These are phyloP conservation scores for Peniophora sp. DNA, from an alignment of 1,284 basidiomycete species.

Conservation along the genomic window DNA sequence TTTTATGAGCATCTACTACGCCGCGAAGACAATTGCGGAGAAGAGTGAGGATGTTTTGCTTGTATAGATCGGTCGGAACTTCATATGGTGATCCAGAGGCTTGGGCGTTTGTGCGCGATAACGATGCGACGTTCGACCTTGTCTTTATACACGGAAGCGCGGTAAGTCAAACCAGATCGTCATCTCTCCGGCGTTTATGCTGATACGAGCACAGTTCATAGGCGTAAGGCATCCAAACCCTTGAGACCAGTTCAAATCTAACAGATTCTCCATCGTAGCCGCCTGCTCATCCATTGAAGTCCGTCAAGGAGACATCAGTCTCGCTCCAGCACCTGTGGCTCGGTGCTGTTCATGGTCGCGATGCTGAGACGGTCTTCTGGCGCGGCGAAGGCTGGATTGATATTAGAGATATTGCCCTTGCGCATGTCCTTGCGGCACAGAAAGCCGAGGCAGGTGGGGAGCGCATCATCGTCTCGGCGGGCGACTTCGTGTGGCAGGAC, in stretches of 20 bases:
- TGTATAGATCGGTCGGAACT: neutral
- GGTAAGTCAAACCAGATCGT: neutral
- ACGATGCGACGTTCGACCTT: neutral
- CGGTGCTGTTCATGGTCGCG: neutral
- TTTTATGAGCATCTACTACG: neutral
- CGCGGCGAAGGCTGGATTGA: neutral
- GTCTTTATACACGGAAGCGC: neutral
- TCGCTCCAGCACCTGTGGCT: neutral
- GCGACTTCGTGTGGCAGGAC: neutral
- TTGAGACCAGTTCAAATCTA: too few relatives aligned
- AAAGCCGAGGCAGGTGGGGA: neutral
- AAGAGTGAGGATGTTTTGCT: neutral
- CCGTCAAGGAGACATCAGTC: neutral
- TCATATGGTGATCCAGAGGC: neutral
- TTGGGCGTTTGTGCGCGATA: neutral
- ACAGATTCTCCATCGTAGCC: neutral
- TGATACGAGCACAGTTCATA: neutral
- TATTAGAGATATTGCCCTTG: neutral
- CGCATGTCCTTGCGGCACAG: neutral
- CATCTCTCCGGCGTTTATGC: neutral
- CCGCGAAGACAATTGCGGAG: neutral
- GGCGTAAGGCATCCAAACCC: neutral
- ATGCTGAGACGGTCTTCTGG: neutral
- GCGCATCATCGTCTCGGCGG: neutral
- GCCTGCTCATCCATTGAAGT: neutral